Conservation (phyloP, 306 rosid genomes). For the Sindora glabra region DNA sequence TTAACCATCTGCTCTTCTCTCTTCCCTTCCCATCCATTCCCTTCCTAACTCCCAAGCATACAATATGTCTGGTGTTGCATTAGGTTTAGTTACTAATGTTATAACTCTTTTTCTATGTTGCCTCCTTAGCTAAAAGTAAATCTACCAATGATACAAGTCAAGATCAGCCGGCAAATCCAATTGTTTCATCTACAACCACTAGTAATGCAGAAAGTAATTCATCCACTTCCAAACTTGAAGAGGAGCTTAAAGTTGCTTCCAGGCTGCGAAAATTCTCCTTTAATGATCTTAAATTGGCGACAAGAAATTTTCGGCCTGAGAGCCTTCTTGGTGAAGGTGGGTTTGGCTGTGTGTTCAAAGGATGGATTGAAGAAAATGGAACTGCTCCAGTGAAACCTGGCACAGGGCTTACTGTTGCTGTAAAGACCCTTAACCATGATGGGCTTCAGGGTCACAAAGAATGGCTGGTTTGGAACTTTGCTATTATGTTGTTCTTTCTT, state of each 20-base stretch:
- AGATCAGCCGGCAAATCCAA: conserved; percentile 67
- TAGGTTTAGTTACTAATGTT: too few relatives aligned
- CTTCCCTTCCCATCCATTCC: too few relatives aligned
- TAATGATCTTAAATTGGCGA: conserved; percentile 86
- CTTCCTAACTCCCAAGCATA: too few relatives aligned
- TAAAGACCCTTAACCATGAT: conserved; percentile 91
- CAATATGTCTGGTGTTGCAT: too few relatives aligned
- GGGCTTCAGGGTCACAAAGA: conserved; percentile 99
- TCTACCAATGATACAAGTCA: conserved; percentile 63
- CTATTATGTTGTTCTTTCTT: not conserved
- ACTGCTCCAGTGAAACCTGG: conserved; percentile 98
- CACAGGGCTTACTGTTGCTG: conserved; percentile 98
- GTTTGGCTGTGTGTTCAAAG: conserved; percentile 97
- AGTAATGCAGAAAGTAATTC: conserved; percentile 89
- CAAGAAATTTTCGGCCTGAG: conserved; percentile 96
- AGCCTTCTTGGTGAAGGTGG: conserved; percentile 99
- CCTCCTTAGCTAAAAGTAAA: conserved; percentile 53
- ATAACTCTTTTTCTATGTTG: not conserved
- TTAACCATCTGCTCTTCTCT: too few relatives aligned
- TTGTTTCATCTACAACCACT: conserved; percentile 69
- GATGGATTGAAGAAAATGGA: conserved; percentile 99
- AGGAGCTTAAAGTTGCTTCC: conserved; percentile 90
- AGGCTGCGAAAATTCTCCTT: conserved; percentile 76
- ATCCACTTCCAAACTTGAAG: conserved; percentile 81
- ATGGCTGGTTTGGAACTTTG: conserved; percentile 81